A percentile compares a stretch with the other conserved stretches of the same genome.
Conservation (phyloP, 202 grass and related monocot species). For the Bolboschoenoplectus hybrid region DNA sequence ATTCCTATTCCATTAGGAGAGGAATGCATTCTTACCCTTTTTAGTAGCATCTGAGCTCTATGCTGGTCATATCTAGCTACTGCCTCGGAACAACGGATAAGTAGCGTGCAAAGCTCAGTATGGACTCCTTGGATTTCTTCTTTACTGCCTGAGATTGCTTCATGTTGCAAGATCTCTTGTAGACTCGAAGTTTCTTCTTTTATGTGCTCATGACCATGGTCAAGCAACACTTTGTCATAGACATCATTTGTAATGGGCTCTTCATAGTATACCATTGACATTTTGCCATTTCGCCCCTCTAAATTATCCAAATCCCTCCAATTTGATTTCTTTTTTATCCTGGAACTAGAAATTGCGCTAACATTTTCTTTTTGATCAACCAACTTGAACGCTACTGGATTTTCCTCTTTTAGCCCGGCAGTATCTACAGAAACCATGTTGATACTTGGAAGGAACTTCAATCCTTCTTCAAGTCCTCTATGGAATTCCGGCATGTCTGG, state of each 20-base stretch:
- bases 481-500: conserved; percentile 13
- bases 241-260: conserved; percentile 46
- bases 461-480: conserved; percentile 32
- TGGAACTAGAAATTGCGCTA: neutral
- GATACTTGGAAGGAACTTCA: conserved; percentile 33
- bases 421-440: neutral
- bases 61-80: conserved; percentile 45
- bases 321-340: neutral
- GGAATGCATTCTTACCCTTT: conserved; percentile 46
- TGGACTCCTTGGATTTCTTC: conserved; percentile 36
- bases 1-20: conserved; percentile 50
- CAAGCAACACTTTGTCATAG: conserved; percentile 54
- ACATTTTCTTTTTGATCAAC: neutral
- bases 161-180: conserved; percentile 34
- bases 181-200: conserved; percentile 32
- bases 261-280: conserved; percentile 38
- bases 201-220: conserved; percentile 32
- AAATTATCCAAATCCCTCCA: conserved; percentile 38
- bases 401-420: neutral
- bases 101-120: conserved; percentile 54
- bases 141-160: conserved; percentile 39
- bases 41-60: conserved; percentile 45
- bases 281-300: conserved; percentile 46
- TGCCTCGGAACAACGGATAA: conserved; percentile 61
- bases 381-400: neutral